Evolutionary conservation across 768 basidiomycete genomes (phyloP).

Genomic region (Mycena leptocephala): DNA sequence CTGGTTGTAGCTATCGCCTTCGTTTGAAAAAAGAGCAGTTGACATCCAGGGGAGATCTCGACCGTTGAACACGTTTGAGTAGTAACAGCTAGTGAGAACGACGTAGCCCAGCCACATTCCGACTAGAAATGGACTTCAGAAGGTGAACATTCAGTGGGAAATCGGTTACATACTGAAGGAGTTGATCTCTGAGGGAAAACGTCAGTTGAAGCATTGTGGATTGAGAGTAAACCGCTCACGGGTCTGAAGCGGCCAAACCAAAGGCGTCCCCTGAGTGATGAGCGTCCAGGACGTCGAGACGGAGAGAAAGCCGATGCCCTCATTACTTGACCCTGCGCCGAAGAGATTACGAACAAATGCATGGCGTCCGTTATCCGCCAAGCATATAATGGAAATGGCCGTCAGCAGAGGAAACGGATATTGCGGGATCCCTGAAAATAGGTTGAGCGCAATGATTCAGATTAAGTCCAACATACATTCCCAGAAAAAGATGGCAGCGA

Average conservation of each 20-base stretch:
- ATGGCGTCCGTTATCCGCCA: constrained; percentile 64
- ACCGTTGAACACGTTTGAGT: constrained; percentile 62
- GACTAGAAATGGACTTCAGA: constrained; percentile 45
- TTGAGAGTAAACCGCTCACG: constrained; percentile 50
- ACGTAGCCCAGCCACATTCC: constrained; percentile 66
- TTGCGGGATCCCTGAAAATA: constrained; percentile 38
- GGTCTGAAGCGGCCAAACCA: constrained; percentile 72
- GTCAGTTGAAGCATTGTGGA: not conserved
- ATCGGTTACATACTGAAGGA: constrained; percentile 53
- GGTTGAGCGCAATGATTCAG: not conserved
- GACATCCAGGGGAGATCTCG: constrained; percentile 66
- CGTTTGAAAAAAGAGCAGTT: constrained; percentile 57
- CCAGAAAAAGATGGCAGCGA: constrained; percentile 65
- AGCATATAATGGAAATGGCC: constrained; percentile 65
- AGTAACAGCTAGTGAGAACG: constrained; percentile 59
- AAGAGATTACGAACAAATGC: constrained; percentile 58
- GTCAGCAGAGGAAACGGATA: constrained; percentile 50
- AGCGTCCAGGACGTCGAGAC: constrained; percentile 68
- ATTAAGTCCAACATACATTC: constrained; percentile 43
- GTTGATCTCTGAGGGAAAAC: constrained; percentile 54
- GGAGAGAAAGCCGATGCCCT: constrained; percentile 65
- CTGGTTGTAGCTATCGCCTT: constrained; percentile 60
- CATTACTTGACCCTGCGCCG: constrained; percentile 66
- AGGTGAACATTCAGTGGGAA: not conserved
- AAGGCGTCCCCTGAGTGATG: constrained; percentile 68